Base-by-base conservation (phyloP, 345 rosid genomes). In the Noccaea caerulescens region DNA sequence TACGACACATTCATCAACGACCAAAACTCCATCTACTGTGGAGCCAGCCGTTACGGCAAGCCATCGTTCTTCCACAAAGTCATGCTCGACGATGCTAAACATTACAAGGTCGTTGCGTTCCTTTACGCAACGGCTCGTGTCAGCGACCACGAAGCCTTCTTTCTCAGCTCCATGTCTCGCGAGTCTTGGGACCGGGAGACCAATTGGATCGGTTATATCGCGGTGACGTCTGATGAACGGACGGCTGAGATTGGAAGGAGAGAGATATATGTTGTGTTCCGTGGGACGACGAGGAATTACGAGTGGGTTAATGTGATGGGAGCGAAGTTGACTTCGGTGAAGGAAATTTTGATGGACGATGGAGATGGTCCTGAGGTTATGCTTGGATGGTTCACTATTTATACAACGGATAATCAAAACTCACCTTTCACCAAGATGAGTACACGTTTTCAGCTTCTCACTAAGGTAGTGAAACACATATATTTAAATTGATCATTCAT, bases 161-260 rank as follows among this genome's bases (percentile, higher is more conserved):
- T 92, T 46, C 87, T 92, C 58, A 88, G 72, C 62, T 85, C 96
- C 30, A 71, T 62, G 73, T 85, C 96, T 1, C 81, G 96, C 1
- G 95, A 92, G 57, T 80, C 91, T 0, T 88, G 98, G 93, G 98
- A 92, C 78, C 91, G 93, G 5, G 98, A 92, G 65, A 85, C 96
- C 5, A 92, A 92, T 66, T 92, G 96, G 98, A 87, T 88, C 13
- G 98, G 96, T 61, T 92, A 85, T 72, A 80, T 90, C 41, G 85
- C 91, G 5, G 85, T 87, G 5, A 83, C 91, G 36, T 73, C 87
- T 14, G 90, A 90, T 38, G 86, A 84, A 44, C 68, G 59, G 12
- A 68, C 87, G 16, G 61, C 64, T 33, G 46, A 81, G 63, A 76
- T 83, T 11, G 93, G 93, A 10, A 86, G 91, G 34, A 87, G 96